Evolutionary conservation across 805 yeast species (phyloP).

Genomic region (Kluyveromyces nonfermentans): DNA sequence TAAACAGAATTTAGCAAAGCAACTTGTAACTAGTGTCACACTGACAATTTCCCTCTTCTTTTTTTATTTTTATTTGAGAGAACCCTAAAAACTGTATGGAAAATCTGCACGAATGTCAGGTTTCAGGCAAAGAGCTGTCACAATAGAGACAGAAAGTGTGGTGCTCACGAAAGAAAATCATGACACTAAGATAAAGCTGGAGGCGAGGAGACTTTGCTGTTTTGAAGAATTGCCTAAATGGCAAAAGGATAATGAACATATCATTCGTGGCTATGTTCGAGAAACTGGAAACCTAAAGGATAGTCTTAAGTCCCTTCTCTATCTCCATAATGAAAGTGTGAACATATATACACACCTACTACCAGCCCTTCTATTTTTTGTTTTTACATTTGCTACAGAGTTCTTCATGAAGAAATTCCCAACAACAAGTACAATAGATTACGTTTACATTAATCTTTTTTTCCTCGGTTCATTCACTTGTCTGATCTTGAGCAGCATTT

Average conservation of each 20-base stretch:
- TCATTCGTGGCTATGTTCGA: conserved; percentile 51
- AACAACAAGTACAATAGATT: conserved; percentile 34
- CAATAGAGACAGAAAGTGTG: neutral
- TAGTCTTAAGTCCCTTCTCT: conserved; percentile 41
- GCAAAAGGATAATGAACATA: conserved; percentile 66
- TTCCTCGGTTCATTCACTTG: conserved; percentile 51
- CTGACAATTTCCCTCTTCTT: too few species aligned
- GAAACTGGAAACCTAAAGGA: conserved; percentile 39
- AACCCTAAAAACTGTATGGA: neutral
- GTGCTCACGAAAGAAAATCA: conserved; percentile 1
- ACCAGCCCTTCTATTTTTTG: conserved; percentile 27
- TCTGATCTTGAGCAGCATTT: conserved; percentile 52
- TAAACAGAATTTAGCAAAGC: too few species aligned
- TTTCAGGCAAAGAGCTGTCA: neutral
- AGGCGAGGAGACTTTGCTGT: conserved; percentile 11
- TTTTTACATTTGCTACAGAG: conserved; percentile 19
- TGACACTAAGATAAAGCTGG: neutral
- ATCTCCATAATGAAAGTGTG: conserved; percentile 64
- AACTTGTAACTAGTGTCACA: too few species aligned
- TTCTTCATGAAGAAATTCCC: conserved; percentile 32
- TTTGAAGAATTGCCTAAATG: conserved; percentile 54
- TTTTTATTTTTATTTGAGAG: too few species aligned
- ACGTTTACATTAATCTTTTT: conserved; percentile 27
- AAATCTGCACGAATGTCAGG: neutral
- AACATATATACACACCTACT: conserved; percentile 61